These are phyloP conservation scores for Cadophora luteo-olivacea DNA, from an alignment of 2,329 filamentous ascomycete genomes.

Conservation along the genomic window DNA sequence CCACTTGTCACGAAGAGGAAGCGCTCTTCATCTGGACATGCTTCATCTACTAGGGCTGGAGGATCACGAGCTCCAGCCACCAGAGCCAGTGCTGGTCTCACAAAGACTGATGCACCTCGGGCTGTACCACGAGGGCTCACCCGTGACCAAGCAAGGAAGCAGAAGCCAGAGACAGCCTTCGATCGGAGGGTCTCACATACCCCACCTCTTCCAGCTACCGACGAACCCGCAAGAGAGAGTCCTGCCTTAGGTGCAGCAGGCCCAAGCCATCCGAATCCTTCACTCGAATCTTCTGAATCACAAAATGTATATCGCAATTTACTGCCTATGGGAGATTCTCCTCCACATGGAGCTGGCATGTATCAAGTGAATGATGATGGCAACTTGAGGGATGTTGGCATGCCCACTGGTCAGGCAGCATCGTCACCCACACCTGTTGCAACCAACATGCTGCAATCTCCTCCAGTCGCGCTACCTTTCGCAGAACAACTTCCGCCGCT, in stretches of 20 bases:
- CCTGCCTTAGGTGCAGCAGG: neutral
- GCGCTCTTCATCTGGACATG: neutral
- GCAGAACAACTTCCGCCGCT: neutral
- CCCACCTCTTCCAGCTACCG: neutral
- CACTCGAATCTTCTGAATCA: neutral
- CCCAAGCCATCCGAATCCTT: neutral
- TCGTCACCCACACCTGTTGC: neutral
- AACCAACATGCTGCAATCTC: neutral
- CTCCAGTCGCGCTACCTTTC: neutral
- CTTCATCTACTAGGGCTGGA: neutral
- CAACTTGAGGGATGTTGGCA: too few species aligned
- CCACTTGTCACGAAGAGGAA: slow-evolving; percentile 29
- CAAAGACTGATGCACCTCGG: neutral
- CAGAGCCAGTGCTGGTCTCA: neutral
- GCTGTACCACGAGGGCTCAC: too few species aligned
- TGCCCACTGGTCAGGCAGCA: neutral
- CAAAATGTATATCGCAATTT: neutral
- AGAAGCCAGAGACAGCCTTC: neutral
- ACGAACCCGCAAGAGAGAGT: neutral
- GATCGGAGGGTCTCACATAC: neutral
- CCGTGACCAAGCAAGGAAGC: neutral
- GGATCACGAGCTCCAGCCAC: neutral
- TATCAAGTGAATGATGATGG: neutral
- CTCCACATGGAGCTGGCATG: slow-evolving; percentile 28
- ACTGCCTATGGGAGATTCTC: slow-evolving; percentile 1